Conservation (phyloP, 2,329 filamentous ascomycete species). For the Arthrobotrys sinensis region DNA sequence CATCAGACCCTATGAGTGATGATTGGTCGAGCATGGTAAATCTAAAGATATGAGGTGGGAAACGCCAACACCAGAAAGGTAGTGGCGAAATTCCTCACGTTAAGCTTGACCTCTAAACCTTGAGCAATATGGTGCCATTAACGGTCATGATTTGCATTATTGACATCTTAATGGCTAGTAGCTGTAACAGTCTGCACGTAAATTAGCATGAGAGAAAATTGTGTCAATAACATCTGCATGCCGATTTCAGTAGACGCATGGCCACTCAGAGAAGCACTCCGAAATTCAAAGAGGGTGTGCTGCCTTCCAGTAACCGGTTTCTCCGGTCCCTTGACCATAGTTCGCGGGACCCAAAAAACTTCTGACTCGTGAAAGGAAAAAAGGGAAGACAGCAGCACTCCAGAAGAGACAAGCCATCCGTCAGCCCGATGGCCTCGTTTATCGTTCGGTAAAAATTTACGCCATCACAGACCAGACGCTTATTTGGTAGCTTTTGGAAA, state of each 20-base stretch:
- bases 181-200: conserved; percentile 10
- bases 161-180: conserved; percentile 19
- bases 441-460: conserved; percentile 38
- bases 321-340: conserved; percentile 4
- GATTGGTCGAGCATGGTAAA: not conserved
- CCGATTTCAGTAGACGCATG: conserved; percentile 18
- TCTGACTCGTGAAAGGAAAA: conserved; percentile 38
- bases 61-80: not conserved
- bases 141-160: conserved; percentile 46
- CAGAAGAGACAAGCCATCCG: conserved; percentile 48
- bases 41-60: not conserved
- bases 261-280: conserved; percentile 2
- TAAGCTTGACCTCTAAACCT: conserved; percentile 1
- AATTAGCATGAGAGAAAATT: conserved; percentile 1
- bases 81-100: conserved; percentile 40
- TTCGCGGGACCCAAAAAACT: conserved; percentile 1
- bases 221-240: conserved; percentile 22
- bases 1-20: not conserved
- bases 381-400: conserved; percentile 17
- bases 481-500: conserved; percentile 15
- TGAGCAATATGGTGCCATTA: conserved; percentile 13
- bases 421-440: conserved; percentile 50
- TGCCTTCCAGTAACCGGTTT: conserved; percentile 41
- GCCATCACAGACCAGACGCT: conserved; percentile 28
- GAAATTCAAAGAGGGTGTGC: conserved; percentile 35